Base-by-base conservation (phyloP, 2,329 filamentous ascomycete species). In the Xylaria sp. region DNA sequence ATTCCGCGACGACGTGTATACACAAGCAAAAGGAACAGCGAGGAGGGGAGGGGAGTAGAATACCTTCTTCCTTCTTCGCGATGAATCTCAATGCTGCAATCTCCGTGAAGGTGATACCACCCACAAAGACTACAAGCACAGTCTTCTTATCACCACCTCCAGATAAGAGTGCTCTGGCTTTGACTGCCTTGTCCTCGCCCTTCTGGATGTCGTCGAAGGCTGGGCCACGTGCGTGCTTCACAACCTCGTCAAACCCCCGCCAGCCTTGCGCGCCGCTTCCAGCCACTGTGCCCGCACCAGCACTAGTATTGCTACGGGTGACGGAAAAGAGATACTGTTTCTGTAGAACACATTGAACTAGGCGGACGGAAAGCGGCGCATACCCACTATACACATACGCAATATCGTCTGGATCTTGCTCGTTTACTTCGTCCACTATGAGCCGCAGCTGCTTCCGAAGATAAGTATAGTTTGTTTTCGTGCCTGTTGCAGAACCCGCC, bases 311-410 rank as follows among this genome's bases (percentile, higher is more conserved):
- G 35, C 92, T 91, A 73, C 88, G 90, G 61, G 88, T 90, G 12
- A 94, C 86, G 4, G 88, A 89, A 65, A 91, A 84, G 35, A 99
- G 84, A 73, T 94, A 92, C 65, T 93, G 89, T 80, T 99, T 99
- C 79, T 98, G 94, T 57, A 99, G 82, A 59, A 98, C 88, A 78
- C 93, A 96, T 80, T 99, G 97, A 5, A 99, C 91, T 4, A 99
- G 87, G 18, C 96, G 91, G 63, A 98, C 88, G 53, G 93, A 97
- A 13, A 99, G 86, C 0, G 96, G 97, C 4, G 97, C 96, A 78
- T 98, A 99, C 61, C 96, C 97, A 72, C 93, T 97, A 81, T 98
- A 99, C 12, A 98, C 94, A 76, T 99, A 99, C n/a, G 94, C 92
- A 69, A 98, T 91, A 75, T 99, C 96, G 75, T 96, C 93, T 2